Evolutionary conservation across 495 filamentous ascomycete genomes (phyloP), one percentile per base, ranked within the genome.

Genomic region (Sphaerosporella brunnea): DNA sequence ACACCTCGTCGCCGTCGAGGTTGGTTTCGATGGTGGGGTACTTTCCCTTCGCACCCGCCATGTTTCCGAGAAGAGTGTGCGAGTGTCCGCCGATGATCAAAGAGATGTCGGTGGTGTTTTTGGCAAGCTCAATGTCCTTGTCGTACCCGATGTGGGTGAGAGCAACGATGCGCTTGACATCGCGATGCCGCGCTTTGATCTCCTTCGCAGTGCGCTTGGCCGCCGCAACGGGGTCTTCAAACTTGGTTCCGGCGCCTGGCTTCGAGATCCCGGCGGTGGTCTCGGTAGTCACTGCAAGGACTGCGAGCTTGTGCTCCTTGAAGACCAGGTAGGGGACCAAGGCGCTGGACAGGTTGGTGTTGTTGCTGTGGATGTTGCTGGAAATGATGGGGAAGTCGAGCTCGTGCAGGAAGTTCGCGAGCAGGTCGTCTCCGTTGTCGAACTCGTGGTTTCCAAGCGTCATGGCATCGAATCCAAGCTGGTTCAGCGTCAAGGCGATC

Each of bases 101-200:
- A 18, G 72, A 61, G 21, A 77, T 62, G 1, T 71, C 72, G 16
- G 62, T 64, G 0, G 69, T 73, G 32, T 65, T 56, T 34, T 60
- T 54, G 10, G 73, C 73, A 16, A 77, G 63, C 20, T 66, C 62
- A 50, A 71, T 64, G 54, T 77, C 73, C 35, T 70, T 64, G 7
- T 71, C 67, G 55, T 73, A 75, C 18, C 71, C 73, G 50, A 76
- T 74, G 60, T 76, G 73, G 1, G 73, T 78, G 35, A 77, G 63
- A 18, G 72, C 70, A 0, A 66, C 69, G 41, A 76, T 70, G 34
- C 71, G 65, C 18, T 64, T 72, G 58, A 77, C 68, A 48, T 70
- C 66, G 7, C 67, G 68, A 24, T 61, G 62, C 5, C 64, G 66
- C 16, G 53, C 47, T 30, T 63, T 64, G 54, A 77, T 71, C 36